A percentile compares a stretch with the other conserved stretches of the same genome.
These are phyloP conservation scores for Climacium dendroides DNA, from an alignment of 225 moss, liverwort and hornwort species.

Conservation along the genomic window DNA sequence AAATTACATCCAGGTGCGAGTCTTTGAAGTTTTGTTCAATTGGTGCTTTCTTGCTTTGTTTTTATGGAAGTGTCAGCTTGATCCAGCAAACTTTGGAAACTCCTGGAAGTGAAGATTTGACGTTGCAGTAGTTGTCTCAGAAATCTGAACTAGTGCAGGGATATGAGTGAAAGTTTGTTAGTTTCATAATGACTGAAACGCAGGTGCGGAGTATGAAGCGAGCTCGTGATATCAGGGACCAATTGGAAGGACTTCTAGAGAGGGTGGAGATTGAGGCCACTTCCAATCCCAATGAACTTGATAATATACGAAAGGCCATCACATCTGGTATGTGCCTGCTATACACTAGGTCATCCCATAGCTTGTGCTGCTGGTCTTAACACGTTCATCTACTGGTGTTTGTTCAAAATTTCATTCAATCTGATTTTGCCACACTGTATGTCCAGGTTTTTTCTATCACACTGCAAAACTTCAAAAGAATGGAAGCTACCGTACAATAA, in stretches of 20 bases:
- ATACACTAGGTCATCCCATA: not conserved
- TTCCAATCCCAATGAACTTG: slow-evolving; percentile 67
- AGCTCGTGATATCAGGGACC: slow-evolving; percentile 89
- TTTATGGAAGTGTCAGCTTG: not conserved
- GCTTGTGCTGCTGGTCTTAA: not conserved
- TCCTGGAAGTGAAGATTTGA: not conserved
- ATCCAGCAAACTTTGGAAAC: not conserved
- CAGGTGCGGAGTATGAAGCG: slow-evolving; percentile 95
- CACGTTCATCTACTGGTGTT: not conserved
- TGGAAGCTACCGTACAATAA: slow-evolving; percentile 77
- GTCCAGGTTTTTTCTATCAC: slow-evolving; percentile 78
- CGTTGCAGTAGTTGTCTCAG: not conserved
- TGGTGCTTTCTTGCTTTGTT: not conserved
- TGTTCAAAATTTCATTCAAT: not conserved
- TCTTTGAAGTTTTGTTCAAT: not conserved
- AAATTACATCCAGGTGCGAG: slow-evolving; percentile 70
- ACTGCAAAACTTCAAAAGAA: slow-evolving; percentile 90
- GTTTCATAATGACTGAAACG: not conserved
- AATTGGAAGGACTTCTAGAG: slow-evolving; percentile 85
- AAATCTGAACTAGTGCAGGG: not conserved
- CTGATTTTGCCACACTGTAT: not conserved
- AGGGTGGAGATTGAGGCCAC: slow-evolving; percentile 79
- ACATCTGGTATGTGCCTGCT: slow-evolving; percentile 42
- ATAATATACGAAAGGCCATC: slow-evolving; percentile 77
- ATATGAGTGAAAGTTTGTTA: not conserved